These are phyloP conservation scores for Kondoa malvinella DNA, from an alignment of 768 basidiomycete species.

Conservation along the genomic window DNA sequence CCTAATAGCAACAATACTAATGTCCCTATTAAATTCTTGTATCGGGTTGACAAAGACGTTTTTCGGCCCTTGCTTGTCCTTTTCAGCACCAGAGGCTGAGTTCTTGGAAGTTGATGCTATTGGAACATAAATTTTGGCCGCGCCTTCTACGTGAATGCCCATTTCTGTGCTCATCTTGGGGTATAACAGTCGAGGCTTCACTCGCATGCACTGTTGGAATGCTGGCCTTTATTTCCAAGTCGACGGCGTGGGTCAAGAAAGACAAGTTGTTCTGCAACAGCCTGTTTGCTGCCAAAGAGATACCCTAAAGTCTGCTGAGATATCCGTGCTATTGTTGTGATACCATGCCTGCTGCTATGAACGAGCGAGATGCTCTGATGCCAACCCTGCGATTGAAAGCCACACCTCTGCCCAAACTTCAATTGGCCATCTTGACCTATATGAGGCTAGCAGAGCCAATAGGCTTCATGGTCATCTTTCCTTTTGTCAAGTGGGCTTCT, in stretches of 20 bases:
- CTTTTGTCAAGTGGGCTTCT: constrained; percentile 14
- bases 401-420: constrained; percentile 2
- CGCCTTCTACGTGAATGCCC: background rate
- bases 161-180: background rate
- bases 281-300: background rate
- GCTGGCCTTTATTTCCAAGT: background rate
- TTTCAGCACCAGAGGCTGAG: background rate
- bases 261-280: background rate
- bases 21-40: constrained; percentile 93
- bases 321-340: too few relatives aligned
- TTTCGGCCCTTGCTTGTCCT: constrained; percentile 32
- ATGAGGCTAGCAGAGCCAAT: constrained; percentile 12
- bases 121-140: constrained; percentile 4
- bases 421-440: background rate
- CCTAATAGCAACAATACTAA: constrained; percentile 75
- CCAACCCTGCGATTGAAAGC: background rate
- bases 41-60: constrained; percentile 92
- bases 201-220: background rate
- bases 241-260: background rate
- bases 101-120: background rate
- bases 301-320: too few relatives aligned
- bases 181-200: background rate
- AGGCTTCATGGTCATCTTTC: constrained; percentile 21
- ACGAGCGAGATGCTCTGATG: background rate
- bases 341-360: background rate